These are phyloP conservation scores for Logfia minima DNA, from an alignment of 129 eudicot genomes.

Conservation along the genomic window DNA sequence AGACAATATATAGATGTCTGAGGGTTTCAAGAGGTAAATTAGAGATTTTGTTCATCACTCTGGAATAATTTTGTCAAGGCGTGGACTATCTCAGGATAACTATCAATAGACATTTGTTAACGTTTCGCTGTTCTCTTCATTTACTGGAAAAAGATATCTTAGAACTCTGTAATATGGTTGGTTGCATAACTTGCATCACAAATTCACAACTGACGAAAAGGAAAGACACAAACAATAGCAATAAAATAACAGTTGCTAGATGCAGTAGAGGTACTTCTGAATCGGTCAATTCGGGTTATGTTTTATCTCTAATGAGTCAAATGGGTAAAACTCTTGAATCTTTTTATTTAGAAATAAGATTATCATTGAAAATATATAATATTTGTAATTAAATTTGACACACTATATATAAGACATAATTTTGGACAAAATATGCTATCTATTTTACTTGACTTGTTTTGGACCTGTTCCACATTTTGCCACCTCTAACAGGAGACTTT, in stretches of 20 bases:
- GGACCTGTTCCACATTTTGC: not conserved
- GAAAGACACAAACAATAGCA: conserved; percentile 5
- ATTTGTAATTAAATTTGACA: not conserved
- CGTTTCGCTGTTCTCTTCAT: not conserved
- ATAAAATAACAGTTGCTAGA: not conserved
- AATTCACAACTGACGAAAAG: not conserved
- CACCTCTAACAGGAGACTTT: not conserved
- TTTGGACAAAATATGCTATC: not conserved
- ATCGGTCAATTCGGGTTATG: not conserved
- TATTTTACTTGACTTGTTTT: not conserved
- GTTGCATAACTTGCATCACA: conserved; percentile 2
- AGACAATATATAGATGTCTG: not conserved
- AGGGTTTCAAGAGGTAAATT: not conserved
- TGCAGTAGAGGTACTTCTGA: not conserved
- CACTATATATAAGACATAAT: not conserved
- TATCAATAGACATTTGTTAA: not conserved
- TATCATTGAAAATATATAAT: no score
- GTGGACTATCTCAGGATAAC: not conserved
- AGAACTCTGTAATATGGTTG: not conserved
- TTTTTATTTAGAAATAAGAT: no score
- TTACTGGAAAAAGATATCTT: not conserved
- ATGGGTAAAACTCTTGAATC: not conserved
- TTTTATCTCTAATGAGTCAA: no score
- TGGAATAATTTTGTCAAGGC: not conserved
- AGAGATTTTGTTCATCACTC: not conserved